phyloP scores from a whole-genome alignment of 2,329 filamentous ascomycete species.

The Epichloe aotearoae region DNA sequence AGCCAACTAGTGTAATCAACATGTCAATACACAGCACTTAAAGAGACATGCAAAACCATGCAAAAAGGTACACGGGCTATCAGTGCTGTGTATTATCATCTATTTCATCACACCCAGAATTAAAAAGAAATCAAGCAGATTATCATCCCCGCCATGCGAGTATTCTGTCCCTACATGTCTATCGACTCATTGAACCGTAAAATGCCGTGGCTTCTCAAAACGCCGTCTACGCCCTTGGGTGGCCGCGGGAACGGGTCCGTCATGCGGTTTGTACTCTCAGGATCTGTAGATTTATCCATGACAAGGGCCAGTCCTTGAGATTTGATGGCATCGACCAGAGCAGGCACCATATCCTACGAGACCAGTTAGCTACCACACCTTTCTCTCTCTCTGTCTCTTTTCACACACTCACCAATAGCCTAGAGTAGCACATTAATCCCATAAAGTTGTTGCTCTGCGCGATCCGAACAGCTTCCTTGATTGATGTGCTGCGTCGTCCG shows the following conservation, averaged over 20 bases:
- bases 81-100: neutral
- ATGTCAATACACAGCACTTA: too few species aligned
- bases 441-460: slow-evolving; percentile 96
- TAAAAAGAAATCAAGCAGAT: neutral
- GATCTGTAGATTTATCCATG: slow-evolving; percentile 63
- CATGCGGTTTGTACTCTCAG: slow-evolving; percentile 24
- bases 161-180: slow-evolving; percentile 39
- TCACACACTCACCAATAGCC: slow-evolving; percentile 56
- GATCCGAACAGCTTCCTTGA: slow-evolving; percentile 89
- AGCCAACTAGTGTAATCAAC: too few species aligned
- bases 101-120: neutral
- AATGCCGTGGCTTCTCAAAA: slow-evolving; percentile 75
- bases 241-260: slow-evolving; percentile 44
- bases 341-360: slow-evolving; percentile 74
- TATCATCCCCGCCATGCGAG: neutral
- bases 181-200: slow-evolving; percentile 89
- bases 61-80: too few species aligned
- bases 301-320: slow-evolving; percentile 86
- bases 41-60: too few species aligned
- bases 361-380: neutral
- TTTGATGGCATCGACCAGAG: slow-evolving; percentile 86
- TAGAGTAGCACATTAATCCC: slow-evolving; percentile 83
- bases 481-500: slow-evolving; percentile 64
- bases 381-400: too few species aligned
- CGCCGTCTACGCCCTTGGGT: slow-evolving; percentile 75